A percentile compares a stretch with the other conserved stretches of the same genome.
Evolutionary conservation across 805 yeast species (phyloP).

Genomic region (Yamadazyma nakazawae): DNA sequence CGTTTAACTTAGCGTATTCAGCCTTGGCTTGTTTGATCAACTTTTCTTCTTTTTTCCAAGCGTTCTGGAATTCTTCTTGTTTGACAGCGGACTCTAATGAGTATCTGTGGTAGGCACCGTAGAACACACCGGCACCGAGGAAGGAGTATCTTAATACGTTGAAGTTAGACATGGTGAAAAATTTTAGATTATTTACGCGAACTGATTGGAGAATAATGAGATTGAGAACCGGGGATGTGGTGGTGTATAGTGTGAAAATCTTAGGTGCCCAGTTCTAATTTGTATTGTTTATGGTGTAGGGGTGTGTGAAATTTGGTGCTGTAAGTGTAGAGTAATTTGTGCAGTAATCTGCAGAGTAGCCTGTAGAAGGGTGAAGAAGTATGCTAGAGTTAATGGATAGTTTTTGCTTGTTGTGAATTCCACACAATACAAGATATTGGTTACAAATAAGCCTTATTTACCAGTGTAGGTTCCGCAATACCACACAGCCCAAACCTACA

Average conservation of each 20-base stretch:
- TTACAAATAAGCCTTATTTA: too few species aligned
- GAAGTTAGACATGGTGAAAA: conserved; percentile 21
- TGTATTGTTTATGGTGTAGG: too few species aligned
- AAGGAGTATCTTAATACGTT: conserved; percentile 92
- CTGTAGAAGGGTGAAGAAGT: too few species aligned
- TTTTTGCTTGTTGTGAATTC: too few species aligned
- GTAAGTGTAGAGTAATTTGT: too few species aligned
- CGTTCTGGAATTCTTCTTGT: conserved; percentile 54
- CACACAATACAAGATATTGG: too few species aligned
- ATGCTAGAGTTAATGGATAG: too few species aligned
- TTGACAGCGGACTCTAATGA: conserved; percentile 58
- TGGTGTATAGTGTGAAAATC: neutral
- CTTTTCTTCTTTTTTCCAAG: conserved; percentile 63
- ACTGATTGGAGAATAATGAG: conserved; percentile 7
- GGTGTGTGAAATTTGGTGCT: too few species aligned
- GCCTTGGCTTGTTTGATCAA: conserved; percentile 86
- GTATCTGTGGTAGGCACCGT: conserved; percentile 85
- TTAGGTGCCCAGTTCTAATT: too few species aligned
- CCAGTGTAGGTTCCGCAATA: too few species aligned
- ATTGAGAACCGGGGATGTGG: neutral
- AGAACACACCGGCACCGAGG: conserved; percentile 80
- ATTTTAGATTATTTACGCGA: neutral
- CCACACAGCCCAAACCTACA: too few species aligned
- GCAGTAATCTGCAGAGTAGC: too few species aligned
- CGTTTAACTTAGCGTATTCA: conserved; percentile 68